Base-by-base conservation (phyloP, 2,329 filamentous ascomycete genomes). In the Simplicillium sp. region DNA sequence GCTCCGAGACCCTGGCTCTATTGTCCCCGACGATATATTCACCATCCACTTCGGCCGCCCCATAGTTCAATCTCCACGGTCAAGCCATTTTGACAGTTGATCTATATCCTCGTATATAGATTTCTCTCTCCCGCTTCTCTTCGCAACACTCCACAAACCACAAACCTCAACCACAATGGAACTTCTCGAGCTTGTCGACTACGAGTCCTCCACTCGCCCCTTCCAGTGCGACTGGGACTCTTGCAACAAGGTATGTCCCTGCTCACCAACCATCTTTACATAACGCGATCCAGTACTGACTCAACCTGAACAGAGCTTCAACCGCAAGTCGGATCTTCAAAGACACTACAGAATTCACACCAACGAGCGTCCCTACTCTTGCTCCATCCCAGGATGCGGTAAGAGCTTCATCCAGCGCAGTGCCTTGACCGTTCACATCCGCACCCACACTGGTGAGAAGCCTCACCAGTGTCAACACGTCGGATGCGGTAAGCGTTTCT, bases 371-470 rank as follows among this genome's bases (percentile, higher is more conserved):
- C 80, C 80, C 9, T 83, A 82, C 55, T 67, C 70, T 25, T 84
- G 80, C 60, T 65, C 65, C 41, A 73, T 67, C 8, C 67, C 68
- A 8, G 75, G 71, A 6, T 84, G 80, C 53, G 75, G 76, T 35
- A 84, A 84, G 62, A 79, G 76, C 58, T 84, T 84, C 57, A 84
- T 84, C 48, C 80, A 84, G 53, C 67, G 79, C 45, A 84, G 80
- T 57, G 80, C 80, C 32, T 60, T 84, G 49, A 84, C 79, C 3
- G 80, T 84, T 33, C 81, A 85, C 55, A 80, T 80, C 42, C 73
- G 81, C 47, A 84, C 79, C 11, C 81, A 84, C 48, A 84, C 79
- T 1, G 79, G 80, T 42, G 81, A 84, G 63, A 85, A 84, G 59
- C 81, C 81, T 44, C 79, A 84, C 49, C 71, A 77, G 50, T 85